These are phyloP conservation scores for Aspergillus funiculosus DNA, from an alignment of 495 filamentous ascomycete genomes.

Conservation along the genomic window DNA sequence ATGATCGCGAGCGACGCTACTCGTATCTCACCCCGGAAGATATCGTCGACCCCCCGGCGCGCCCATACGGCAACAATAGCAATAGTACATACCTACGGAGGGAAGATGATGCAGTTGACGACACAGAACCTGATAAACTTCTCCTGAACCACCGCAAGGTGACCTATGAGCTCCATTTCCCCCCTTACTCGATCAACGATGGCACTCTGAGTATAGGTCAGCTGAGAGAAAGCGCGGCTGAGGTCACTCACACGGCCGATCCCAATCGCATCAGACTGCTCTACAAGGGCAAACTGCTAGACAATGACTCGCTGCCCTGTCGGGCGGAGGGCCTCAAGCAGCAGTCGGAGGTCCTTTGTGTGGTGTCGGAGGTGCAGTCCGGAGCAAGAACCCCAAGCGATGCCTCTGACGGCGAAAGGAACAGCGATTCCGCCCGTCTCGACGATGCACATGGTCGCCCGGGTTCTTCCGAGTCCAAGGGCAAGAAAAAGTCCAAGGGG, in stretches of 20 bases:
- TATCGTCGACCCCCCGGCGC: conserved; percentile 38
- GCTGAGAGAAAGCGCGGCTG: conserved; percentile 58
- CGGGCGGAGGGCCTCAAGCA: conserved; percentile 73
- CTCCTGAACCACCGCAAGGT: conserved; percentile 65
- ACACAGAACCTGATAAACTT: conserved; percentile 67
- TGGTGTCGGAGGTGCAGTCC: conserved; percentile 45
- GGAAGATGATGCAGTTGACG: conserved; percentile 23
- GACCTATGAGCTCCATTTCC: conserved; percentile 73
- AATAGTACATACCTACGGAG: conserved; percentile 23
- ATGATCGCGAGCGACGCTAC: conserved; percentile 72
- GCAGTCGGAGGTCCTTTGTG: conserved; percentile 68
- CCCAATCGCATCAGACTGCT: conserved; percentile 64
- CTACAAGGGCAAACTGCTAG: conserved; percentile 76
- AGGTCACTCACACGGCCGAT: conserved; percentile 55
- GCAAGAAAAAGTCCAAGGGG: conserved; percentile 17
- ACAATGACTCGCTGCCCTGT: conserved; percentile 58
- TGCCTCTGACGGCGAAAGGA: conserved; percentile 36
- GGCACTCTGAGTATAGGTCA: conserved; percentile 64
- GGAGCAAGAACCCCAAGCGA: conserved; percentile 49
- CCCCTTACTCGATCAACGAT: conserved; percentile 74
- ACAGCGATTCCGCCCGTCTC: conserved; percentile 20
- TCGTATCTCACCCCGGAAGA: conserved; percentile 75
- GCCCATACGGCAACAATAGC: conserved; percentile 21
- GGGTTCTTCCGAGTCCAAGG: conserved; percentile 30
- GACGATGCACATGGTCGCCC: conserved; percentile 12